Evolutionary conservation across 2,329 filamentous ascomycete genomes (phyloP).

Genomic region (Zasmidium cellare): DNA sequence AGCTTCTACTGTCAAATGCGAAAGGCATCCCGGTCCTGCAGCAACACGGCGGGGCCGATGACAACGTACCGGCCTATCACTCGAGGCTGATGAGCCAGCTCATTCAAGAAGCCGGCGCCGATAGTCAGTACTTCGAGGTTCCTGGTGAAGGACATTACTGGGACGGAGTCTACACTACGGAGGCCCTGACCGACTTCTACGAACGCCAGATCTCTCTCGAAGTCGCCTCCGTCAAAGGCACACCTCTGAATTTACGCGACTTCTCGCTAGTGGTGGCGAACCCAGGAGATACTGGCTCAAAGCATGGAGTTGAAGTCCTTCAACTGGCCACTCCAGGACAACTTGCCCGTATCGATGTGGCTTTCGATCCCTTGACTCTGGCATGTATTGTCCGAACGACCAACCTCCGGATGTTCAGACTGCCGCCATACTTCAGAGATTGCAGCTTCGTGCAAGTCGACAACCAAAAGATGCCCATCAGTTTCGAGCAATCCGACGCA

Average conservation of each 20-base stretch:
- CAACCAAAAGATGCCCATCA: constrained; percentile 6
- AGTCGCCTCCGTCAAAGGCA: constrained; percentile 19
- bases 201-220: constrained; percentile 32
- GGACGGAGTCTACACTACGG: constrained; percentile 57
- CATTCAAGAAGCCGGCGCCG: constrained; percentile 43
- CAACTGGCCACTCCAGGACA: constrained; percentile 52
- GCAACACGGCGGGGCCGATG: constrained; percentile 58
- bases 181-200: constrained; percentile 52
- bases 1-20: constrained; percentile 54
- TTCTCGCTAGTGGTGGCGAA: constrained; percentile 55
- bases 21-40: constrained; percentile 55
- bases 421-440: constrained; percentile 19
- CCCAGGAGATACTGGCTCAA: constrained; percentile 54
- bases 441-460: constrained; percentile 22
- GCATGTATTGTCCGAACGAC: constrained; percentile 42
- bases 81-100: constrained; percentile 56
- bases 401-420: constrained; percentile 41
- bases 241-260: constrained; percentile 28
- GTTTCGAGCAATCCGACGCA: background rate
- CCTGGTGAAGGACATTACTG: constrained; percentile 54
- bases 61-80: constrained; percentile 61
- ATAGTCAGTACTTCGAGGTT: constrained; percentile 53
- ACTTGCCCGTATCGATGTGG: constrained; percentile 51
- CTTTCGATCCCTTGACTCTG: constrained; percentile 22
- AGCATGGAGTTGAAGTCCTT: constrained; percentile 52